Conservation (phyloP, 2,329 filamentous ascomycete genomes). For the Cercospora sp. region DNA sequence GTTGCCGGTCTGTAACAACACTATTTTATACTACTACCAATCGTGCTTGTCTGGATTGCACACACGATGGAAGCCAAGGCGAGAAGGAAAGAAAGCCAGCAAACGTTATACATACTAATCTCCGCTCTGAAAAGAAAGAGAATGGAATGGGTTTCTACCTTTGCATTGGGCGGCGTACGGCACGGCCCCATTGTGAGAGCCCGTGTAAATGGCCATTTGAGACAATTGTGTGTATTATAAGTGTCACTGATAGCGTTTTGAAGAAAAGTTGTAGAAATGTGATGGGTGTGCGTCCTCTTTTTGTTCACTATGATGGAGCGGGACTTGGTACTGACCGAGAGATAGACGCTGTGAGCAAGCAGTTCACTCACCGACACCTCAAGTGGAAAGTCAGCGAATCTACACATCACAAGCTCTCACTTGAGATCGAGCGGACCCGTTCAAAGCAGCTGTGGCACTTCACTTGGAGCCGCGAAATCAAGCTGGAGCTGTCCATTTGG, state of each 20-base stretch:
- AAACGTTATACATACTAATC: conserved; percentile 11
- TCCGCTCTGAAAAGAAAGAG: conserved; percentile 16
- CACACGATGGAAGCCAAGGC: background rate
- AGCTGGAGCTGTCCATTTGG: background rate
- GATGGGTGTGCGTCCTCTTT: background rate
- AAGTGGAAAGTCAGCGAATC: no score
- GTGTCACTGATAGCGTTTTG: conserved; percentile 22
- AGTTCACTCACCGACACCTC: background rate
- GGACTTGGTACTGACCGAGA: conserved; percentile 3
- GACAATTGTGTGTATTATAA: conserved; percentile 19
- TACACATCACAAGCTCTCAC: no score
- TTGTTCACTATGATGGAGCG: no score
- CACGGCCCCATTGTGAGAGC: conserved; percentile 7
- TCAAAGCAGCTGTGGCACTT: background rate
- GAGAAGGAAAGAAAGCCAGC: conserved; percentile 4
- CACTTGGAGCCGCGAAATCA: background rate
- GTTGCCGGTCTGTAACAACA: conserved; percentile 20
- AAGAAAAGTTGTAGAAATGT: conserved; percentile 12
- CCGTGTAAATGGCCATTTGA: conserved; percentile 10
- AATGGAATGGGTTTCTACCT: background rate
- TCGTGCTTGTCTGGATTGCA: conserved; percentile 15
- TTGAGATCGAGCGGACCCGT: no score
- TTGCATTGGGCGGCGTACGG: conserved; percentile 16
- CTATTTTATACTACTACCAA: conserved; percentile 12
- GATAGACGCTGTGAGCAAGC: background rate